These are phyloP conservation scores for Curvularia verruculosa DNA, from an alignment of 2,329 filamentous ascomycete species.

Conservation along the genomic window DNA sequence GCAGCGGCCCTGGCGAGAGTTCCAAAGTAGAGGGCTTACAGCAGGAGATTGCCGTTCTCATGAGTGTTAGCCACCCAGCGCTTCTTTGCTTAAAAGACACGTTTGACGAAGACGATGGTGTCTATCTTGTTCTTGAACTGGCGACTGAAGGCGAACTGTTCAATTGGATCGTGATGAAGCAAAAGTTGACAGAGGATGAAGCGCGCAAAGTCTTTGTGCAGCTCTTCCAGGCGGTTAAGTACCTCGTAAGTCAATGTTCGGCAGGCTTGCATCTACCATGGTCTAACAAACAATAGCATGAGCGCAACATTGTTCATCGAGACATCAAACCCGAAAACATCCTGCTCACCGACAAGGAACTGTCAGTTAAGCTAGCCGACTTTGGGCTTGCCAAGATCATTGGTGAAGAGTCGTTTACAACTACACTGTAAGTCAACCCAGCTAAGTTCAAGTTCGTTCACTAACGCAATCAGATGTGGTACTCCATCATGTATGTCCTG, in stretches of 20 bases:
- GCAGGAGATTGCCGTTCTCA: constrained; percentile 94
- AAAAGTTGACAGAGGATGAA: constrained; percentile 84
- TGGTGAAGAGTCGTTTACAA: constrained; percentile 97
- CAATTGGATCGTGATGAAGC: constrained; percentile 90
- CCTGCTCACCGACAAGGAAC: constrained; percentile 79
- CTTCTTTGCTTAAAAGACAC: constrained; percentile 93
- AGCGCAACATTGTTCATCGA: constrained; percentile 94
- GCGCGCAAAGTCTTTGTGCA: constrained; percentile 87
- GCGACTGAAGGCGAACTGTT: constrained; percentile 94
- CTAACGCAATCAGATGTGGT: constrained; percentile 64
- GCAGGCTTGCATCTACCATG: neutral
- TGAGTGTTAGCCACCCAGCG: constrained; percentile 95
- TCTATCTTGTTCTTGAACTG: constrained; percentile 90
- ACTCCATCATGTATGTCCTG: constrained; percentile 76
- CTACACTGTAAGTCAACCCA: constrained; percentile 69
- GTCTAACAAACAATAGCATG: constrained; percentile 68
- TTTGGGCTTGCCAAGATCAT: constrained; percentile 99
- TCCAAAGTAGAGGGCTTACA: constrained; percentile 86
- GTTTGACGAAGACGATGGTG: constrained; percentile 87
- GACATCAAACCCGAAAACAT: constrained; percentile 99
- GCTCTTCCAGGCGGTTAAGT: constrained; percentile 92
- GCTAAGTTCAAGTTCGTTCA: neutral
- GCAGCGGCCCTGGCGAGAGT: constrained; percentile 78
- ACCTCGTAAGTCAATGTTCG: constrained; percentile 69
- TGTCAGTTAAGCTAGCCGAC: constrained; percentile 90